phyloP scores from a whole-genome alignment of 2,329 filamentous ascomycete genomes.

The Paecilomyces dactylethromorphus region DNA sequence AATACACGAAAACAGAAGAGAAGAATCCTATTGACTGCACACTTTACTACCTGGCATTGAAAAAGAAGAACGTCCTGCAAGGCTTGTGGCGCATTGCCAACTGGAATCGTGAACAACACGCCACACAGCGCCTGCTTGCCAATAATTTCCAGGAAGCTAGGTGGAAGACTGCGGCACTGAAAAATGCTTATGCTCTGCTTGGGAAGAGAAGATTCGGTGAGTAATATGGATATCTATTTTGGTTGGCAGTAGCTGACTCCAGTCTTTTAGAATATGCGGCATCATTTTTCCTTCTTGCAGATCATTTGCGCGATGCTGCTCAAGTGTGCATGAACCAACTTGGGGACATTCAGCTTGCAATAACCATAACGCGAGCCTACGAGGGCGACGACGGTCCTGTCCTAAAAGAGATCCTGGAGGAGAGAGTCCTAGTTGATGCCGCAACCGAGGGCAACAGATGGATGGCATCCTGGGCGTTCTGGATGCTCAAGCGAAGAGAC shows the following conservation, averaged over 20 bases:
- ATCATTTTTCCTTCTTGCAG: conserved; percentile 88
- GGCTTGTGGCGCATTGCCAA: conserved; percentile 91
- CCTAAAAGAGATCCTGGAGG: conserved; percentile 65
- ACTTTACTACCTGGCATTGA: conserved; percentile 82
- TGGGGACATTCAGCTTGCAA: conserved; percentile 80
- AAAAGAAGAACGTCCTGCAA: conserved; percentile 83
- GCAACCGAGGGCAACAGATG: conserved; percentile 80
- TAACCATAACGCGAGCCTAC: conserved; percentile 81
- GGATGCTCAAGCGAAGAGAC: conserved; percentile 75
- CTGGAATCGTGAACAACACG: conserved; percentile 78
- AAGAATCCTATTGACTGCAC: conserved; percentile 89
- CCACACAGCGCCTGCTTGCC: conserved; percentile 72
- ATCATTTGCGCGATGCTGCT: conserved; percentile 76
- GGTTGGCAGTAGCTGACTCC: conserved; percentile 1
- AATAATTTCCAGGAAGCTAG: conserved; percentile 84
- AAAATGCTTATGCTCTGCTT: conserved; percentile 93
- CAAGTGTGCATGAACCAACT: conserved; percentile 82
- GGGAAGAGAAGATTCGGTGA: conserved; percentile 80
- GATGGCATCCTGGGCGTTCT: conserved; percentile 93
- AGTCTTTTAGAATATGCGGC: conserved; percentile 70
- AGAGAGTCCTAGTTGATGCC: conserved; percentile 71
- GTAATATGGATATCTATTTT: conserved; percentile 14
- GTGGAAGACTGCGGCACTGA: conserved; percentile 83
- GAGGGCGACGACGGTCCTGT: conserved; percentile 76
- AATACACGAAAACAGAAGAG: conserved; percentile 81